Evolutionary conservation across 176 grass and related monocot genomes (phyloP).

Genomic region (Bothriochloa decipiens): DNA sequence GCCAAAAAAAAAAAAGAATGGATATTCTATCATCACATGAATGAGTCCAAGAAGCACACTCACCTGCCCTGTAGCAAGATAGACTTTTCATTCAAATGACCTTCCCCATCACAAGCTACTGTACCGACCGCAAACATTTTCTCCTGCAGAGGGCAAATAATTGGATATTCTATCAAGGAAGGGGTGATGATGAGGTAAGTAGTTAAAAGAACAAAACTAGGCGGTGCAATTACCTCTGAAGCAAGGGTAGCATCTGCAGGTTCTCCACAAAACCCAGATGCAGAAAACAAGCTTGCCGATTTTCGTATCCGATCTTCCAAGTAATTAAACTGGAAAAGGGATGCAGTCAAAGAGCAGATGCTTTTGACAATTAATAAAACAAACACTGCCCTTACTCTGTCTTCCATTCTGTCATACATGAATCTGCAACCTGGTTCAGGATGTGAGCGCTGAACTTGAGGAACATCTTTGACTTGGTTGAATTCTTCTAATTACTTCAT

Average conservation of each 20-base stretch:
- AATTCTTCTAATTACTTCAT: slow-evolving; percentile 80
- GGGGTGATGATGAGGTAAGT: neutral
- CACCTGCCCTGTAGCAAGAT: slow-evolving; percentile 92
- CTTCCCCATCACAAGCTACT: slow-evolving; percentile 91
- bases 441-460: slow-evolving; percentile 66
- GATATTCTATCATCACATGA: slow-evolving; percentile 12
- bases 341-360: slow-evolving; percentile 30
- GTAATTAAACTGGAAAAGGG: slow-evolving; percentile 82
- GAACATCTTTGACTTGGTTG: slow-evolving; percentile 70
- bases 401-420: slow-evolving; percentile 92
- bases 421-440: slow-evolving; percentile 84
- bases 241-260: slow-evolving; percentile 74
- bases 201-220: slow-evolving; percentile 5
- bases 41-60: slow-evolving; percentile 27
- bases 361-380: slow-evolving; percentile 32
- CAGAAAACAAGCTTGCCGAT: slow-evolving; percentile 56
- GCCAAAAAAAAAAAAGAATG: slow-evolving; percentile 30
- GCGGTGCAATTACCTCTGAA: slow-evolving; percentile 72
- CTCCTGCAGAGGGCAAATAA: slow-evolving; percentile 61
- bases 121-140: slow-evolving; percentile 89
- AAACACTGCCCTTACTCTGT: slow-evolving; percentile 61
- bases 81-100: slow-evolving; percentile 95
- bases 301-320: slow-evolving; percentile 71
- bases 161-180: slow-evolving; percentile 2
- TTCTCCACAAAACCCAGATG: slow-evolving; percentile 59